Evolutionary conservation across 2,329 filamentous ascomycete genomes (phyloP).

Genomic region (Elsinoe ampelina): DNA sequence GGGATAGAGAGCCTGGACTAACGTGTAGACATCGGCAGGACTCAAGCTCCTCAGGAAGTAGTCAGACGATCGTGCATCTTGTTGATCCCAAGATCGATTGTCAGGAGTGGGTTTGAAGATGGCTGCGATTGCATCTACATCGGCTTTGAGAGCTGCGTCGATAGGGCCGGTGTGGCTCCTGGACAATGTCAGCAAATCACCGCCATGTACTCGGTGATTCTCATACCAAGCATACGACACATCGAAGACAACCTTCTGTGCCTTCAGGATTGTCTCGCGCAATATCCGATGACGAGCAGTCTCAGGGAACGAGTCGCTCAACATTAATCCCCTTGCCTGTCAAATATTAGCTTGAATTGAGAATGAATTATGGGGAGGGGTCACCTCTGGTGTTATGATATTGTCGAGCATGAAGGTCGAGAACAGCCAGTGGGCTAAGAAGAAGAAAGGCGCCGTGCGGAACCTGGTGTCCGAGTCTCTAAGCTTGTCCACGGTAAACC

Average conservation of each 20-base stretch:
- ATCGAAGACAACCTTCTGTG: slow-evolving; percentile 70
- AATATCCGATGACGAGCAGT: slow-evolving; percentile 71
- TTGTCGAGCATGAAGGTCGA: slow-evolving; percentile 75
- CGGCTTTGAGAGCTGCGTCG: slow-evolving; percentile 52
- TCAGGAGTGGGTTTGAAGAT: slow-evolving; percentile 43
- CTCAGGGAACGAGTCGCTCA: slow-evolving; percentile 86
- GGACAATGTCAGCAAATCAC: slow-evolving; percentile 20
- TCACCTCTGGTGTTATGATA: slow-evolving; percentile 79
- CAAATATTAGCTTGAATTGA: slow-evolving; percentile 24
- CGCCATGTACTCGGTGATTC: slow-evolving; percentile 15
- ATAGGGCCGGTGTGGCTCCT: slow-evolving; percentile 54
- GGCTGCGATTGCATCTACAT: slow-evolving; percentile 62
- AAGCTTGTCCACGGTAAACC: slow-evolving; percentile 66
- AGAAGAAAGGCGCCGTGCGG: slow-evolving; percentile 63
- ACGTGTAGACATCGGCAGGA: slow-evolving; percentile 66
- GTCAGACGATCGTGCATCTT: neutral
- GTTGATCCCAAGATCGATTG: neutral
- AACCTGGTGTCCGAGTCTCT: slow-evolving; percentile 58
- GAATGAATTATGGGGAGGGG: slow-evolving; percentile 15
- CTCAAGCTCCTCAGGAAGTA: slow-evolving; percentile 41
- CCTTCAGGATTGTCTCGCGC: slow-evolving; percentile 67
- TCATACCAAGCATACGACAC: slow-evolving; percentile 60
- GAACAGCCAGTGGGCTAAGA: slow-evolving; percentile 88
- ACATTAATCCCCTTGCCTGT: slow-evolving; percentile 55
- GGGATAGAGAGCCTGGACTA: slow-evolving; percentile 78